phyloP scores from a whole-genome alignment of 306 rosid genomes.

The Crotalaria pallida region DNA sequence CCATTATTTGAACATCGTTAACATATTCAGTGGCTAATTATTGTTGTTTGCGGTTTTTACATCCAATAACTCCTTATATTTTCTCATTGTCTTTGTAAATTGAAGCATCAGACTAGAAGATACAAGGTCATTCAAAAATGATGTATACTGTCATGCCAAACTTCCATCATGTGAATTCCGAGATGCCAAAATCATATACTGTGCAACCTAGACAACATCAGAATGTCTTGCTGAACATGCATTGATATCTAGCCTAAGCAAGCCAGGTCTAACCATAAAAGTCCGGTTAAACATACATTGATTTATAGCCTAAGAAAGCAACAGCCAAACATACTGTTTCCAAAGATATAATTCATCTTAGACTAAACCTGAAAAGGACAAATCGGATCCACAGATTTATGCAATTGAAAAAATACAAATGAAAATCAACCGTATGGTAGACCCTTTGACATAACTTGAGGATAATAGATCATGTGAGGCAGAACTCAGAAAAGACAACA shows the following conservation, averaged over 20 bases:
- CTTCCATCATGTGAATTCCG: background rate
- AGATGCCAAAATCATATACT: background rate
- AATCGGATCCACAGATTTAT: background rate
- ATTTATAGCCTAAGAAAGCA: background rate
- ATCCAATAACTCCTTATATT: background rate
- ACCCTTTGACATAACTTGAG: background rate
- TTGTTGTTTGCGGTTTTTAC: background rate
- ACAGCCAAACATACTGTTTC: background rate
- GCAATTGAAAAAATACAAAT: background rate
- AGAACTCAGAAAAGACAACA: background rate
- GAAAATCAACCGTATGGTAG: background rate
- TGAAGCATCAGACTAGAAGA: background rate
- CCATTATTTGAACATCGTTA: background rate
- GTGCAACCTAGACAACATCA: background rate
- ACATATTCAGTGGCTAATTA: background rate
- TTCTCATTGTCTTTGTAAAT: background rate
- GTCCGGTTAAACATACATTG: background rate
- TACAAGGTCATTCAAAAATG: background rate
- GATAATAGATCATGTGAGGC: background rate
- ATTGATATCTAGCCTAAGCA: background rate
- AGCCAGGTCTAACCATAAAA: background rate
- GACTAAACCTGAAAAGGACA: background rate
- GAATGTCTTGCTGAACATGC: background rate
- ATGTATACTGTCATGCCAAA: background rate
- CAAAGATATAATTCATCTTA: background rate